Percentiles rank a stretch among this genome's conserved stretches.
phyloP scores from a whole-genome alignment of 345 rosid genomes.

The Rhizophora mangle region DNA sequence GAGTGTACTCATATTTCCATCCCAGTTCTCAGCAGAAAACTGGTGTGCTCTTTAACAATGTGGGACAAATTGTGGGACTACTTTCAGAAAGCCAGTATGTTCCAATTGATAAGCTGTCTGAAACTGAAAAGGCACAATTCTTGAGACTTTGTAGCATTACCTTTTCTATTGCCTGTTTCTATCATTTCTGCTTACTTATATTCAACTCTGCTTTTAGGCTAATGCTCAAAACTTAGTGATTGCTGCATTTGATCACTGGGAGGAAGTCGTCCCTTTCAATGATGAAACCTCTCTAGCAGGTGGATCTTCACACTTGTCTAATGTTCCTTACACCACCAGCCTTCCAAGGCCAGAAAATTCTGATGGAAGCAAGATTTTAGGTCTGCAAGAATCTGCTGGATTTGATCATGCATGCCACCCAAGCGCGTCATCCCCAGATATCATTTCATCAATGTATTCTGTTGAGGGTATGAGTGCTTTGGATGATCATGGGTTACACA shows the following conservation, averaged over 20 bases:
- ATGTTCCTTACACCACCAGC: conserved; percentile 33
- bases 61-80: conserved; percentile 81
- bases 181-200: conserved; percentile 19
- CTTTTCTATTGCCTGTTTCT: conserved; percentile 1
- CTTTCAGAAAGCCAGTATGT: conserved; percentile 63
- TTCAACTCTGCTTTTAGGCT: conserved; percentile 39
- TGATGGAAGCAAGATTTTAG: conserved; percentile 31
- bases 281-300: conserved; percentile 51
- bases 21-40: conserved; percentile 56
- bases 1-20: conserved; percentile 54
- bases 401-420: conserved; percentile 56
- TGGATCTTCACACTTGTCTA: conserved; percentile 38
- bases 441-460: conserved; percentile 62
- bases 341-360: conserved; percentile 42
- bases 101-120: conserved; percentile 68
- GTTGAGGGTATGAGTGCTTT: conserved; percentile 46
- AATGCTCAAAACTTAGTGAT: conserved; percentile 64
- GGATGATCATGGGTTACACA: conserved; percentile 54
- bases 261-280: conserved; percentile 59
- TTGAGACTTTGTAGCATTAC: background rate
- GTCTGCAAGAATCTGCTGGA: conserved; percentile 48
- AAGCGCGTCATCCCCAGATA: conserved; percentile 54
- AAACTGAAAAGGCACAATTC: conserved; percentile 67
- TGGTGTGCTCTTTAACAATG: conserved; percentile 86
- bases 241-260: conserved; percentile 63